Evolutionary conservation across 2,329 filamentous ascomycete genomes (phyloP), one percentile per base, ranked within the genome.

Genomic region (Ophiostoma himal-ulmi): DNA sequence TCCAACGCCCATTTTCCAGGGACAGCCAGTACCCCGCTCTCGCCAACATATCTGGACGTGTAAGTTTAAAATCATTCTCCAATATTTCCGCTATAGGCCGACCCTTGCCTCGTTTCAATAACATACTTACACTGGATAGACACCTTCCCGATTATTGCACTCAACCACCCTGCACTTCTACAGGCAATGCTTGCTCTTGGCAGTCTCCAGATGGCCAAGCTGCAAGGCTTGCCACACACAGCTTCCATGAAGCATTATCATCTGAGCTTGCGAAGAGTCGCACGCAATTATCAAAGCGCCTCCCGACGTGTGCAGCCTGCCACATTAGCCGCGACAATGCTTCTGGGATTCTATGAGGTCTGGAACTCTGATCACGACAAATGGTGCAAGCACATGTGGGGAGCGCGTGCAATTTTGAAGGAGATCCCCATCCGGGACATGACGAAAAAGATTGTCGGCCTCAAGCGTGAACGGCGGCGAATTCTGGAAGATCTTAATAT

Each of bases 351-450:
- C 78, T 98, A 96, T 76, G 95, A 98, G 78, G 92, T 97, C 22
- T 95, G 94, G 89, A 91, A 91, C 48, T 94, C 93, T 30, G 94
- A 99, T 74, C 94, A 98, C 76, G 89, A 91, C 70, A 97, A 97
- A 78, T 99, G 95, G 95, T 95, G 92, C 76, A 94, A 91, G 73
- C 95, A 98, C 79, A 83, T 98, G 52, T 88, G 92, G 67, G 95
- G 95, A 14, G 92, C 93, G 11, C 89, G 90, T 57, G 90, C 94
- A 73, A 84, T 98, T 39, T 84, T 98, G 36, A 86, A 87, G 69
- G 94, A 98, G 77, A 91, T 96, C 60, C 90, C 95, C 68, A 91
- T 93, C 72, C 84, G 85, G 11, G 84, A 87, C 1, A 90, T 94
- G 82, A 92, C 91, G 0, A 86, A 86, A 70, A 85, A 89, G 70